Conservation (phyloP, 176 grass and related monocot species). For the Calamus simplicifolius region DNA sequence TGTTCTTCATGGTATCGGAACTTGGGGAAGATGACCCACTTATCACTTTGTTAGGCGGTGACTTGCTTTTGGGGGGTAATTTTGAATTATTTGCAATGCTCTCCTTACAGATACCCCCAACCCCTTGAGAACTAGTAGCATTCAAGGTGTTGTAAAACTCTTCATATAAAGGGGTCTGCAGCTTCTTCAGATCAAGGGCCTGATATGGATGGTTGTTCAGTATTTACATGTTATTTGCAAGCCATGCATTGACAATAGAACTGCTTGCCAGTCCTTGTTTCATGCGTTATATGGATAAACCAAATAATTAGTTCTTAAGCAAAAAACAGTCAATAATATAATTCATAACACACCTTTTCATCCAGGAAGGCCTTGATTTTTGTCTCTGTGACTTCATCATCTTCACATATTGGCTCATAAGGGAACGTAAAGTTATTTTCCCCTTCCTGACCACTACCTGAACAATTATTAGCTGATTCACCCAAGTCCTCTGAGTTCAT, state of each 20-base stretch:
- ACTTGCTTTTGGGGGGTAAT: conserved; percentile 59
- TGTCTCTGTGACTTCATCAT: conserved; percentile 75
- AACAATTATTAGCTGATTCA: conserved; percentile 37
- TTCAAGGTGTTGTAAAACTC: conserved; percentile 90
- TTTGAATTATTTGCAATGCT: conserved; percentile 45
- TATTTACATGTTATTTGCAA: too few species aligned
- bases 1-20: conserved; percentile 41
- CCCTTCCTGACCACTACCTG: conserved; percentile 19
- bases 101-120: conserved; percentile 49
- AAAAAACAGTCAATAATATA: not conserved
- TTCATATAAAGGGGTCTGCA: conserved; percentile 93
- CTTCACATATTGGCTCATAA: conserved; percentile 54
- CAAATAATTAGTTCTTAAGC: too few species aligned
- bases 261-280: too few species aligned
- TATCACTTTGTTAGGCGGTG: conserved; percentile 48
- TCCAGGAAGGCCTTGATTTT: conserved; percentile 97
- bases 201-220: conserved; percentile 5
- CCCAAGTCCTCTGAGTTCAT: conserved; percentile 31
- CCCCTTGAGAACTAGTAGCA: conserved; percentile 37
- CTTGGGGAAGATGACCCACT: conserved; percentile 25
- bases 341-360: conserved; percentile 53
- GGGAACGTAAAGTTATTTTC: conserved; percentile 63
- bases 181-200: conserved; percentile 97
- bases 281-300: too few species aligned
- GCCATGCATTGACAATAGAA: too few species aligned